Conservation (phyloP, 768 basidiomycete genomes). For the Hericium erinaceus region DNA sequence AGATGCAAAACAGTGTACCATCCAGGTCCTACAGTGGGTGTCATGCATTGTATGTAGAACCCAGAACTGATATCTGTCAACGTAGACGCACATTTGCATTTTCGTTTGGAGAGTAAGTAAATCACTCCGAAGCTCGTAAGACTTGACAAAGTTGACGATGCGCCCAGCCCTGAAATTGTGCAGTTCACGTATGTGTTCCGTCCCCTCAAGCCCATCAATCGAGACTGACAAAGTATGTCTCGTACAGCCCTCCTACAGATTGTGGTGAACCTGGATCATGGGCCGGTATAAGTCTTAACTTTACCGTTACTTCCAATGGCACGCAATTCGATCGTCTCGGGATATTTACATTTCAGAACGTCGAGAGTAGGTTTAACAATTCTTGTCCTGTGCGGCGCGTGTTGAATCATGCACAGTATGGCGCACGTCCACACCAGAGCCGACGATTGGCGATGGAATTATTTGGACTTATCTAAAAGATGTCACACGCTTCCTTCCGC, state of each 20-base stretch:
- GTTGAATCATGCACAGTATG: constrained; percentile 37
- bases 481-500: constrained; percentile 60
- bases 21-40: constrained; percentile 51
- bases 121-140: not conserved
- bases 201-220: not conserved
- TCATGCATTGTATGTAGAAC: not conserved
- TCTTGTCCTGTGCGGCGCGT: not conserved
- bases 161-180: constrained; percentile 50
- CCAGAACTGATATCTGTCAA: not conserved
- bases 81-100: constrained; percentile 60
- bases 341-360: constrained; percentile 67
- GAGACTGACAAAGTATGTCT: not conserved
- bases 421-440: constrained; percentile 77
- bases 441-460: constrained; percentile 54
- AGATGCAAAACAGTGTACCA: constrained; percentile 51
- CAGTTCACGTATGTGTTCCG: constrained; percentile 39
- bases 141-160: not conserved
- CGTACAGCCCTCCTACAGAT: constrained; percentile 56
- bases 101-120: constrained; percentile 56
- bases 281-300: constrained; percentile 67
- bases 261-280: constrained; percentile 66
- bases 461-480: constrained; percentile 76
- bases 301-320: constrained; percentile 71
- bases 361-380: constrained; percentile 46
- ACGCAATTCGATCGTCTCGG: constrained; percentile 69